A percentile compares a stretch with the other conserved stretches of the same genome.
Evolutionary conservation across 2,329 filamentous ascomycete species (phyloP).

Genomic region (Calonectria naviculata): DNA sequence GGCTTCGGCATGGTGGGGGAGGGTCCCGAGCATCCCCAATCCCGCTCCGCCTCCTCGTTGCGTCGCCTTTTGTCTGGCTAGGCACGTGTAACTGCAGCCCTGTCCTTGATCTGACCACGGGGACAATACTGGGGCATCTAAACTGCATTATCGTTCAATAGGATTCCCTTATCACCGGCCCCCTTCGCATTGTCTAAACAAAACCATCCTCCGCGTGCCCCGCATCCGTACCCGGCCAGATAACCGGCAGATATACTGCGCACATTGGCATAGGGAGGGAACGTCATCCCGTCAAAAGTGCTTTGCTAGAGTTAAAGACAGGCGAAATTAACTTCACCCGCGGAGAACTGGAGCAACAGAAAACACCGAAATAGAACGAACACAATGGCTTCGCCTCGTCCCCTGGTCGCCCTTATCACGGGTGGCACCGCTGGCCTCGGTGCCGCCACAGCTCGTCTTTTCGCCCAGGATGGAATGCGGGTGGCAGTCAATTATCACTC

Average conservation of each 20-base stretch:
- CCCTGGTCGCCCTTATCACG: slow-evolving; percentile 57
- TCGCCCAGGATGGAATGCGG: slow-evolving; percentile 75
- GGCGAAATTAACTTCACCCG: neutral
- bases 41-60: neutral
- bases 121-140: neutral
- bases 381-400: slow-evolving; percentile 23
- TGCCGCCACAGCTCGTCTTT: slow-evolving; percentile 73
- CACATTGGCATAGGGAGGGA: neutral
- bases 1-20: slow-evolving; percentile 18
- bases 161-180: neutral
- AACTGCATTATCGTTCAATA: neutral
- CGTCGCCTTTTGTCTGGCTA: neutral
- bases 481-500: slow-evolving; percentile 80
- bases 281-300: neutral
- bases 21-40: slow-evolving; percentile 1
- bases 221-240: slow-evolving; percentile 1
- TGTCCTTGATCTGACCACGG: neutral
- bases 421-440: slow-evolving; percentile 75
- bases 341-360: neutral
- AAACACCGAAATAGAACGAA: neutral
- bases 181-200: neutral
- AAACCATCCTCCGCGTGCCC: neutral
- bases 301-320: neutral
- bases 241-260: neutral
- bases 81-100: neutral